These are phyloP conservation scores for Russula lepida DNA, from an alignment of 768 basidiomycete species.

Conservation along the genomic window DNA sequence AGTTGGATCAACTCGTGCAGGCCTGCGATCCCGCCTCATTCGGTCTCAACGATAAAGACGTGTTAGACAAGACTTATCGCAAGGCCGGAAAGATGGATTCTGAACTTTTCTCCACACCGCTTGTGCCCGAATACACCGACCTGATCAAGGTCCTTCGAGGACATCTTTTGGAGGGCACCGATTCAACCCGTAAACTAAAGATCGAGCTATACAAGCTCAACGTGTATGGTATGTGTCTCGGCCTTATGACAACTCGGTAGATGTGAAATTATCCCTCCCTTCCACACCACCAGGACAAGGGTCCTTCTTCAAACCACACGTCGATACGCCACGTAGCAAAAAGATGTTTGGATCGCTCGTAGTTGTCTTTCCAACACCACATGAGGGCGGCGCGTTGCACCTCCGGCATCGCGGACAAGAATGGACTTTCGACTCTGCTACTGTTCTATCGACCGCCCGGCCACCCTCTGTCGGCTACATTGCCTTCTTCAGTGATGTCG, in stretches of 20 bases:
- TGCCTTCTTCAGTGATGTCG: too few species aligned
- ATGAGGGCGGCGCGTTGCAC: too few species aligned
- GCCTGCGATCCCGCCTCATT: constrained; percentile 38
- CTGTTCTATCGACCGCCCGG: constrained; percentile 15
- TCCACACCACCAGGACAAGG: too few species aligned
- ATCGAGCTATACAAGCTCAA: too few species aligned
- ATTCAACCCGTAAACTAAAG: constrained; percentile 21
- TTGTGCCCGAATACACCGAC: constrained; percentile 24
- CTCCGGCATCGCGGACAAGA: too few species aligned
- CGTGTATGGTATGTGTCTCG: too few species aligned
- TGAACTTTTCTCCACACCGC: constrained; percentile 29
- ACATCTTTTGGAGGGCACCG: constrained; percentile 22
- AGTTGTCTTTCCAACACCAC: constrained; percentile 40
- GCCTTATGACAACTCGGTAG: too few species aligned
- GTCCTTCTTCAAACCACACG: too few species aligned
- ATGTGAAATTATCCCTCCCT: too few species aligned
- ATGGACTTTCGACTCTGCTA: too few species aligned
- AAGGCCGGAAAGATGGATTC: constrained; percentile 37
- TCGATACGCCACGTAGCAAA: constrained; percentile 37
- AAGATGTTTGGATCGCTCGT: constrained; percentile 47
- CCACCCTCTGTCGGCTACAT: constrained; percentile 29
- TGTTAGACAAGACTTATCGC: constrained; percentile 38
- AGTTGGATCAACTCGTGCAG: constrained; percentile 25
- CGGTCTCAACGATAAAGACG: constrained; percentile 29
- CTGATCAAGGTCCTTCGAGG: constrained; percentile 26